Evolutionary conservation across 345 rosid species (phyloP).

Genomic region (Turritis glabra): DNA sequence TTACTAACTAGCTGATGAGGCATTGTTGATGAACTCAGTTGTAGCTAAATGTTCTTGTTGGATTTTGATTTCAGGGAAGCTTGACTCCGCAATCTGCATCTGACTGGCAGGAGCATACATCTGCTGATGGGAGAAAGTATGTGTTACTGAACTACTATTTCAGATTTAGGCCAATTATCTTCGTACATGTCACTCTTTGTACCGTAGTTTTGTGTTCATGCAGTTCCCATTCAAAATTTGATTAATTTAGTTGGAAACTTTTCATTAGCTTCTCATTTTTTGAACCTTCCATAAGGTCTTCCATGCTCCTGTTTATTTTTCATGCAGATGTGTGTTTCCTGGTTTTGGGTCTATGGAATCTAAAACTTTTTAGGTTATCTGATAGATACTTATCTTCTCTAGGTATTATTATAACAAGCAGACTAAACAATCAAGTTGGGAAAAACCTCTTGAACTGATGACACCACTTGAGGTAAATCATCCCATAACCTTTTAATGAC

Average conservation of each 20-base stretch:
- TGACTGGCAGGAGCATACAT: slow-evolving; percentile 95
- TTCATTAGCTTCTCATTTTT: not conserved
- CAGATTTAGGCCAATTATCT: not conserved
- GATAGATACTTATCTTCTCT: slow-evolving; percentile 22
- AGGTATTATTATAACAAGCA: slow-evolving; percentile 95
- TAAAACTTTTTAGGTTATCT: not conserved
- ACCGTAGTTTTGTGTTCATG: not conserved
- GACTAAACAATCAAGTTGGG: slow-evolving; percentile 97
- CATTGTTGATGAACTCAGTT: slow-evolving; percentile 16
- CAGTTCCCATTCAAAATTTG: slow-evolving; percentile 1
- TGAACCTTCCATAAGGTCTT: slow-evolving; percentile 1
- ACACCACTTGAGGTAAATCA: slow-evolving; percentile 87
- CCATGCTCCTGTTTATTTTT: not conserved
- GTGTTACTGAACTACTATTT: slow-evolving; percentile 24
- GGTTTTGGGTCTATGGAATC: slow-evolving; percentile 1
- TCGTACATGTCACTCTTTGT: slow-evolving; percentile 11
- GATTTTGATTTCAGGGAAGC: slow-evolving; percentile 32
- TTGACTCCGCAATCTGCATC: slow-evolving; percentile 56
- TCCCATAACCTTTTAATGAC: not conserved
- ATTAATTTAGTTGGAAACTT: not conserved
- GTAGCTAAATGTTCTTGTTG: slow-evolving; percentile 10
- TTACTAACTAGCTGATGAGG: not conserved
- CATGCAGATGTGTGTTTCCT: not conserved
- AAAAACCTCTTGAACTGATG: slow-evolving; percentile 94
- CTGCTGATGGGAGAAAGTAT: slow-evolving; percentile 90